Evolutionary conservation across 345 rosid genomes (phyloP).

Genomic region (Hibiscus mutabilis): DNA sequence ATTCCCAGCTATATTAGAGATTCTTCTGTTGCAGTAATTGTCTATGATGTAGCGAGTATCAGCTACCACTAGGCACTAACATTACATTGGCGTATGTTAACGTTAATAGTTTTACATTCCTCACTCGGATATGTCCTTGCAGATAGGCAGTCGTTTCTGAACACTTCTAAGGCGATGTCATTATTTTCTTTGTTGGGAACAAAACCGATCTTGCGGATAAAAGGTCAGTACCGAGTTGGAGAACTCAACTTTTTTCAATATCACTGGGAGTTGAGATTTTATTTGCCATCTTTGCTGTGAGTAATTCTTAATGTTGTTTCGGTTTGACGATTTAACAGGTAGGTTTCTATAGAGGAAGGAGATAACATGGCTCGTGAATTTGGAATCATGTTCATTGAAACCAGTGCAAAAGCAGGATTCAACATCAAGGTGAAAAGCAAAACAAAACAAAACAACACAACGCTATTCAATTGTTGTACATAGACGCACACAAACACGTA

Average conservation of each 20-base stretch:
- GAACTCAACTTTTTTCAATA: background rate
- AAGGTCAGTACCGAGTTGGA: constrained; percentile 28
- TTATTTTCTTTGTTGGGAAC: constrained; percentile 84
- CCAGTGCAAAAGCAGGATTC: constrained; percentile 95
- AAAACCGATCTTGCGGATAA: constrained; percentile 87
- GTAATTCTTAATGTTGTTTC: constrained; percentile 1
- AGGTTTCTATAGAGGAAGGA: constrained; percentile 96
- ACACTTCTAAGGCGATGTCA: constrained; percentile 81
- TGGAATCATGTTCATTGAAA: constrained; percentile 92
- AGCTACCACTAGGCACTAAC: background rate
- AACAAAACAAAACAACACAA: background rate
- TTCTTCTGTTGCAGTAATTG: constrained; percentile 93
- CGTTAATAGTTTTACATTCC: background rate
- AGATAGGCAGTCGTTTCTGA: constrained; percentile 88
- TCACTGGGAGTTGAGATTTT: background rate
- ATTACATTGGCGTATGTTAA: background rate
- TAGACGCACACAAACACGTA: background rate
- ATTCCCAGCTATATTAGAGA: constrained; percentile 95
- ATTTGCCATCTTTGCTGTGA: background rate
- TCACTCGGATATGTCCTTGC: constrained; percentile 17
- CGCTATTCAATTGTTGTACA: background rate
- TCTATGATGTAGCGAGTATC: constrained; percentile 76
- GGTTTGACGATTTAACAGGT: constrained; percentile 40
- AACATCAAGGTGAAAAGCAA: too few species aligned
- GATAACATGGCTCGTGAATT: constrained; percentile 73